Conservation (phyloP, 331 rosid genomes). For the Prunus yedoensis region DNA sequence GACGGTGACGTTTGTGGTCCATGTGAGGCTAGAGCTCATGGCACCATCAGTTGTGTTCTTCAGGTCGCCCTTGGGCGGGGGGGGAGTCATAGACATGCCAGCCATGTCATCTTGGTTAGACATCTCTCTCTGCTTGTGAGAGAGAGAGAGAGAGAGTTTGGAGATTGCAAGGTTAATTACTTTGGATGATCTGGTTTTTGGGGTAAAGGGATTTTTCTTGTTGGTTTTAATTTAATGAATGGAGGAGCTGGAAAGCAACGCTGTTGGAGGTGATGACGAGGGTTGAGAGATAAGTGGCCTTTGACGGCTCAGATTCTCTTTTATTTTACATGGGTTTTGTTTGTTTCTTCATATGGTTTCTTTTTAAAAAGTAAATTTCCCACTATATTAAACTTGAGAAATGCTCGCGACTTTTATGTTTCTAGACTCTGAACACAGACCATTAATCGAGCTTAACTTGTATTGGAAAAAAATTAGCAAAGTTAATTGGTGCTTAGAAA, state of each 20-base stretch:
- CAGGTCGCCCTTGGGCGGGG: conserved; percentile 34
- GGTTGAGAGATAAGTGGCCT: not conserved
- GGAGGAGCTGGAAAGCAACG: conserved; percentile 35
- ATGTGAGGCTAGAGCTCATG: conserved; percentile 54
- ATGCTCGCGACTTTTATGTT: too few relatives aligned
- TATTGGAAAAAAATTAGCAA: not conserved
- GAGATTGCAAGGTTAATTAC: not conserved
- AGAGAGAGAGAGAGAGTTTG: not conserved
- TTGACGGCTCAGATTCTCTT: not conserved
- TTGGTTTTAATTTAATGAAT: not conserved
- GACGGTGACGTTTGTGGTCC: conserved; percentile 60
- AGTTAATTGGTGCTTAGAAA: not conserved
- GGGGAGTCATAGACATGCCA: conserved; percentile 9
- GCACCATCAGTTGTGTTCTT: conserved; percentile 33
- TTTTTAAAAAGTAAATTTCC: not conserved
- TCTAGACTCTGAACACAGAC: too few relatives aligned
- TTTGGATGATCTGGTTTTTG: conserved; percentile 5
- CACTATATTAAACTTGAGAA: not conserved
- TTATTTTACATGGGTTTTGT: conserved; percentile 9
- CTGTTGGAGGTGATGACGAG: conserved; percentile 13
- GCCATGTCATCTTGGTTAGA: not conserved
- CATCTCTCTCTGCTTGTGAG: not conserved
- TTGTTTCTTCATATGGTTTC: not conserved
- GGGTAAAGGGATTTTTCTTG: not conserved
- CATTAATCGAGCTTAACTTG: not conserved